Evolutionary conservation across 139 green algal genomes (phyloP).

Genomic region (Desmodesmus armatus): DNA sequence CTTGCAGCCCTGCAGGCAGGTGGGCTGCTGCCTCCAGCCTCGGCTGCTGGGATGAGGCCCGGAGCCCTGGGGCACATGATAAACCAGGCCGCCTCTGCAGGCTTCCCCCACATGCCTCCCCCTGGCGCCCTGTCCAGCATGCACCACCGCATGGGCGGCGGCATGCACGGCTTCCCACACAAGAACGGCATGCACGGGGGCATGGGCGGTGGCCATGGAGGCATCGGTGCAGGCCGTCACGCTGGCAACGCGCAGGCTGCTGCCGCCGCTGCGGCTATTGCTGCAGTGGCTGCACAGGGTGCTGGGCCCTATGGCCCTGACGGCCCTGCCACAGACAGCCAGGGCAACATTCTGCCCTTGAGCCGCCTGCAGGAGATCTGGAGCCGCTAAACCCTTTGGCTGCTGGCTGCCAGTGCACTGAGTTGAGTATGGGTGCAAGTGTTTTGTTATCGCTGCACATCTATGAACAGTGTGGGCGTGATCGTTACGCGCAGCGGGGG

Average conservation of each 20-base stretch:
- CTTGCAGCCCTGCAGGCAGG: not conserved
- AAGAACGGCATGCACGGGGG: not conserved
- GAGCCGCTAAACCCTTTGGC: not conserved
- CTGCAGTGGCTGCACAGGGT: not conserved
- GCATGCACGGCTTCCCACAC: not conserved
- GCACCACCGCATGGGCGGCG: no score
- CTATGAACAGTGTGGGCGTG: not conserved
- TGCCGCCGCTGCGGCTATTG: not conserved
- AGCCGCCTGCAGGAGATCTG: constrained; percentile 32
- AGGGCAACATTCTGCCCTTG: constrained; percentile 1
- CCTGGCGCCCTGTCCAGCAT: no score
- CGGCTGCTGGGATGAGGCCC: constrained; percentile 12
- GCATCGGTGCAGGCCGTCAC: not conserved
- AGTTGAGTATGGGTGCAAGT: not conserved
- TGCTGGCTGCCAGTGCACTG: not conserved
- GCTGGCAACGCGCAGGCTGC: not conserved
- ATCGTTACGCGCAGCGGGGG: no score
- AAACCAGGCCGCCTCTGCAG: no score
- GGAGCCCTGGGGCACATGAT: no score
- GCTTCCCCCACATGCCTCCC: no score
- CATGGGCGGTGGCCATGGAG: not conserved
- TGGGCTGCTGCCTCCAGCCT: not conserved
- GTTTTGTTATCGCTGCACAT: not conserved
- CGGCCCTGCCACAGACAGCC: not conserved
- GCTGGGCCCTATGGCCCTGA: not conserved